Evolutionary conservation across 805 yeast genomes (phyloP).

Genomic region (Cyberlindnera maclurae): DNA sequence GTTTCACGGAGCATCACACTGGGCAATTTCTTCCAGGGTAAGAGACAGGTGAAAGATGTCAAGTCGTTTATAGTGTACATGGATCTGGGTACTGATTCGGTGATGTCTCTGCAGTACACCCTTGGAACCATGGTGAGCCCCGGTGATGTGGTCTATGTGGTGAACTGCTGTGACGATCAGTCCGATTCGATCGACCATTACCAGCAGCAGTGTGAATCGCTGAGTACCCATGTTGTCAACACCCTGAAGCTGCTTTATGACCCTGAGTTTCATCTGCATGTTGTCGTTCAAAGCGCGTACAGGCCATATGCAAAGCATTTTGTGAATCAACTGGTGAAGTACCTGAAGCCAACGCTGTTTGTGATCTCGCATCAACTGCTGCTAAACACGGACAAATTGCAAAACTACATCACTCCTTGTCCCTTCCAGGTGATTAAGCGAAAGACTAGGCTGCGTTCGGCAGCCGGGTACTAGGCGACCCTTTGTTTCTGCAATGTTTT

Average conservation of each 20-base stretch:
- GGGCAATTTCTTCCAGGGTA: constrained; percentile 45
- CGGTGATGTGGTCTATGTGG: constrained; percentile 70
- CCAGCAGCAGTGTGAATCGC: constrained; percentile 10
- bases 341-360: constrained; percentile 26
- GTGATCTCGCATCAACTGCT: constrained; percentile 15
- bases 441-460: constrained; percentile 1
- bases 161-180: constrained; percentile 44
- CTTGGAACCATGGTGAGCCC: constrained; percentile 79
- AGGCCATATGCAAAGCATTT: constrained; percentile 34
- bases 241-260: constrained; percentile 12
- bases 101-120: constrained; percentile 81
- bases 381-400: constrained; percentile 10
- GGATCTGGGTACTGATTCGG: constrained; percentile 78
- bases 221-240: constrained; percentile 8
- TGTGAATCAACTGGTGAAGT: constrained; percentile 29
- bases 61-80: constrained; percentile 69
- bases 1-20: constrained; percentile 64
- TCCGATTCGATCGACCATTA: constrained; percentile 22
- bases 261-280: constrained; percentile 19
- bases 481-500: no score
- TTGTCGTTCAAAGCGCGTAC: constrained; percentile 28
- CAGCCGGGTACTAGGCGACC: no score
- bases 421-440: constrained; percentile 21
- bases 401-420: constrained; percentile 18
- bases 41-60: constrained; percentile 19